phyloP scores from a whole-genome alignment of 805 yeast species.

The Danielia oregonensis region DNA sequence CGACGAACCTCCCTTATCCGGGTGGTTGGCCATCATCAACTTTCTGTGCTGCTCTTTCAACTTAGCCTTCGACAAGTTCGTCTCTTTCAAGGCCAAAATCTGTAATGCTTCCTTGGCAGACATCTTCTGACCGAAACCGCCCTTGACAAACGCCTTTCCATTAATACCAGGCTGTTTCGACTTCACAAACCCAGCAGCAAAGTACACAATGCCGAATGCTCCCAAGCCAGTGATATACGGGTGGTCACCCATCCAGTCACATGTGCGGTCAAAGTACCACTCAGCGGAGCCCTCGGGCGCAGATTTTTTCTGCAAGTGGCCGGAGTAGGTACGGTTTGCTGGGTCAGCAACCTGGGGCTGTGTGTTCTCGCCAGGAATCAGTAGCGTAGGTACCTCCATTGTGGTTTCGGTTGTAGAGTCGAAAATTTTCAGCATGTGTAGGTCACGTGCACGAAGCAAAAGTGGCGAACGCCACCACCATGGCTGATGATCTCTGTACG shows the following conservation, averaged over 20 bases:
- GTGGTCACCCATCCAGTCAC: slow-evolving; percentile 64
- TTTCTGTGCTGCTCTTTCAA: slow-evolving; percentile 77
- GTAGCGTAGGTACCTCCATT: slow-evolving; percentile 53
- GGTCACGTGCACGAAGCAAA: slow-evolving; percentile 2
- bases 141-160: slow-evolving; percentile 70
- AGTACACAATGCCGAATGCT: slow-evolving; percentile 58
- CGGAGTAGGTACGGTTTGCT: slow-evolving; percentile 28
- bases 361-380: slow-evolving; percentile 50
- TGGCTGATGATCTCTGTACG: no score
- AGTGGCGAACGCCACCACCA: slow-evolving; percentile 1
- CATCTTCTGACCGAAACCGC: slow-evolving; percentile 93
- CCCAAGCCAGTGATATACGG: slow-evolving; percentile 75
- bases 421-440: neutral
- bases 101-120: slow-evolving; percentile 82
- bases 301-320: slow-evolving; percentile 37
- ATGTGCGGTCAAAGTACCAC: slow-evolving; percentile 59
- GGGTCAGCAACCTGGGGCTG: slow-evolving; percentile 17
- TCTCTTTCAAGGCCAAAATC: slow-evolving; percentile 72
- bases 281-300: slow-evolving; percentile 50
- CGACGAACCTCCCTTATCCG: slow-evolving; percentile 92
- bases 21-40: slow-evolving; percentile 87
- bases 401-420: slow-evolving; percentile 14
- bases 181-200: slow-evolving; percentile 65
- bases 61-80: slow-evolving; percentile 56
- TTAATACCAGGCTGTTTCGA: slow-evolving; percentile 62